Base-by-base conservation (phyloP, 805 yeast genomes). In the Myxozyma mucilagina region DNA sequence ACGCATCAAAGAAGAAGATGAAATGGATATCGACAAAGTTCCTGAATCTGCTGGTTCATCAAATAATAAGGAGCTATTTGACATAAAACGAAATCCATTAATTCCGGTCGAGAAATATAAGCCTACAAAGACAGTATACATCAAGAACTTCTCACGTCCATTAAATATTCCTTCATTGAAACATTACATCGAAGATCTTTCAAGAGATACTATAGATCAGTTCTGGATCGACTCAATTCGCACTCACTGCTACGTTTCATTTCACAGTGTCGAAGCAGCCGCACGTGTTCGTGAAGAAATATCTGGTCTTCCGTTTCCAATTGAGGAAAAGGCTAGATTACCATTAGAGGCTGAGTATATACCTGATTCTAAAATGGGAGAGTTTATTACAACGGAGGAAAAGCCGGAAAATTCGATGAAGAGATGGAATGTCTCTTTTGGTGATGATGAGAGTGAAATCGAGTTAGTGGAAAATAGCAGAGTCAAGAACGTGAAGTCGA, bases 151-250 rank as follows among this genome's bases (percentile, higher is more conserved):
- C 44, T 61, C 67, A 13, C 53, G 67, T 10, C 67, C 67, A 8
- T 42, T 63, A 38, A 63, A 59, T 57, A 41, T 63, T n/a, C 43
- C 43, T 1, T 34, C 59, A 14, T 43, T 63, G 38, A 57, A 61
- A 43, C 6, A 34, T 14, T 53, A 57, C 32, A 20, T 63, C 20
- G 41, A 35, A 10, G 44, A 29, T 18, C 24, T 61, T 18, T 59
- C 64, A 4, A 52, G 38, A 1, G 54, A 47, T 5, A 24, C 48
- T 3, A 47, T 59, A 4, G 36, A 13, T 7, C 16, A 29, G 14
- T 63, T 60, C 44, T 63, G 66, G 65, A 61, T 61, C 11, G 67
- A 63, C 47, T 16, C 50, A 4, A 61, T 63, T 34, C 58, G 67
- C 14, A 63, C 67, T 5, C 67, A 63, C 36, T 61, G 66, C 38